Percentiles rank a stretch among this genome's conserved stretches.
These are phyloP conservation scores for Aspergillus heteromorphus DNA, from an alignment of 495 filamentous ascomycete genomes.

Conservation along the genomic window DNA sequence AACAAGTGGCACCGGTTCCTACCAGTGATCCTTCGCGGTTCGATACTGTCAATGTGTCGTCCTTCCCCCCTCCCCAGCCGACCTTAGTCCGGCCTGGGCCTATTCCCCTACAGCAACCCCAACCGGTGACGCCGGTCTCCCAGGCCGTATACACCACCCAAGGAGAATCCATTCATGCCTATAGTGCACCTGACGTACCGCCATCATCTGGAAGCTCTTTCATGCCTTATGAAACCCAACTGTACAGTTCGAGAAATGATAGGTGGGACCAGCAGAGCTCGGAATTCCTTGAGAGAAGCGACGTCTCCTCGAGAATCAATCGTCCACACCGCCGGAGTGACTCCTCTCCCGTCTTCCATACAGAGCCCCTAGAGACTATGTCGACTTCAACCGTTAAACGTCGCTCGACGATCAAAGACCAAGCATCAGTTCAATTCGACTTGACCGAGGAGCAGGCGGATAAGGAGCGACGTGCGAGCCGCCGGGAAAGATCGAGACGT, in stretches of 20 bases:
- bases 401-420: constrained; percentile 35
- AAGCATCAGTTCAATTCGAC: constrained; percentile 43
- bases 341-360: constrained; percentile 31
- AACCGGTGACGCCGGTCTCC: constrained; percentile 52
- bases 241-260: constrained; percentile 21
- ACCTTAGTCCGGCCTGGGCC: constrained; percentile 42
- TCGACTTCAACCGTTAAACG: constrained; percentile 27
- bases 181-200: constrained; percentile 29
- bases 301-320: background rate
- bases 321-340: constrained; percentile 25
- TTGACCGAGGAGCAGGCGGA: constrained; percentile 45
- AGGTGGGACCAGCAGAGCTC: constrained; percentile 10
- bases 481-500: constrained; percentile 22
- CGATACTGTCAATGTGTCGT: constrained; percentile 45
- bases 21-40: constrained; percentile 57
- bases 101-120: constrained; percentile 54
- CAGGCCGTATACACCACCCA: constrained; percentile 48
- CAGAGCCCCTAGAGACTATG: constrained; percentile 14
- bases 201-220: constrained; percentile 25
- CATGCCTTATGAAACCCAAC: constrained; percentile 20
- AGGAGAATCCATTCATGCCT: constrained; percentile 29
- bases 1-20: constrained; percentile 51
- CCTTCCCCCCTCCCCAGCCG: constrained; percentile 42
- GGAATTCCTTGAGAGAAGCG: constrained; percentile 1
- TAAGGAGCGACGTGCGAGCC: constrained; percentile 34